Evolutionary conservation across 2,329 filamentous ascomycete genomes (phyloP), one percentile per base, ranked within the genome.

Genomic region (Aspergillus eucalypticola): DNA sequence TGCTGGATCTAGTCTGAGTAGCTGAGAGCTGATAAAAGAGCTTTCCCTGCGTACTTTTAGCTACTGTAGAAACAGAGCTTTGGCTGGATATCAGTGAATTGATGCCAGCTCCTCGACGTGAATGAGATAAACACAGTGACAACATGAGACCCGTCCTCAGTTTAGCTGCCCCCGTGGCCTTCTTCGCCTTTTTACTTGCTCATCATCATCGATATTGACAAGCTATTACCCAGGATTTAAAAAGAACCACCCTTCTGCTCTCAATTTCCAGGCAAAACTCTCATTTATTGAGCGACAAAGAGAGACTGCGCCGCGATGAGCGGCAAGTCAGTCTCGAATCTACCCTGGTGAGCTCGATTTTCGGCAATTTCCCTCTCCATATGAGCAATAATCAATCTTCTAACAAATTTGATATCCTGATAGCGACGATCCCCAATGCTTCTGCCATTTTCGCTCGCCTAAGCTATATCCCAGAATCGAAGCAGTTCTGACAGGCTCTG

Each of bases 351-450:
- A 56, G 58, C 13, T 23, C 27, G 10, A 35, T 13, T 13, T 25
- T 41, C 15, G 32, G 32, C 3, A 23, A 23, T 8, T 21, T 3
- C 8, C 8, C 27, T 38, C 10, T 6, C n/a, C n/a, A 23, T 13
- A 35, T 15, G 6, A 35, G 5, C 32, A 35, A 13, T 13, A 49
- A 8, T 49, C 46, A 29, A 48, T n/a, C 11, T 38, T 38, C 57
- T 52, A 27, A 52, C 17, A 8, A 21, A 2, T n/a, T n/a, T 8
- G 27, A 4, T 48, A n/a, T 27, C 13, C n/a, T 2, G 27, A 11
- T 48, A 72, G 70, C 49, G 42, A 65, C 51, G 59, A 70, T 10
- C 58, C 63, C 1, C 55, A 60, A 35, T 72, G 68, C 58, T 42
- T 42, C 60, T 71, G 69, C 58, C 68, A 72, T 19, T 64, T 64